phyloP scores from a whole-genome alignment of 2,329 filamentous ascomycete species.

The Fusarium sp. region DNA sequence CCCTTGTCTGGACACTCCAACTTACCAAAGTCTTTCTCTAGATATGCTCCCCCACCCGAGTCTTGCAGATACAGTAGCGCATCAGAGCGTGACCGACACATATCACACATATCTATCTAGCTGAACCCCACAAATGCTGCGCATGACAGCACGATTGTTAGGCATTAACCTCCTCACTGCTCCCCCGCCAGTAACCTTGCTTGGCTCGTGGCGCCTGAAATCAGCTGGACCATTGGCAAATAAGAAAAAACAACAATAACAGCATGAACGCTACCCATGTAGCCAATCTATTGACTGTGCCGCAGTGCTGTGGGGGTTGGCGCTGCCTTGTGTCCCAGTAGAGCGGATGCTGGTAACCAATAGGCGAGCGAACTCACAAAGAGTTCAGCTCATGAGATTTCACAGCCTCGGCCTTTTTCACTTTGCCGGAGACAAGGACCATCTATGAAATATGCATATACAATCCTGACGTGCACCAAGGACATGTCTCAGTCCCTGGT shows the following conservation, averaged over 20 bases:
- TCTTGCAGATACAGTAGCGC: slow-evolving; percentile 10
- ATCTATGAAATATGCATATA: not conserved
- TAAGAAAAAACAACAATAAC: slow-evolving; percentile 34
- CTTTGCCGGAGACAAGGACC: slow-evolving; percentile 1
- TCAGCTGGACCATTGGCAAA: slow-evolving; percentile 9
- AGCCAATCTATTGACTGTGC: slow-evolving; percentile 15
- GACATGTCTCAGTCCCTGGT: slow-evolving; percentile 18
- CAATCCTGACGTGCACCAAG: not conserved
- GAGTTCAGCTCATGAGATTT: slow-evolving; percentile 9
- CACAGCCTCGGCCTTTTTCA: slow-evolving; percentile 1
- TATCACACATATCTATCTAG: slow-evolving; percentile 2
- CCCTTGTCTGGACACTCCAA: slow-evolving; percentile 2
- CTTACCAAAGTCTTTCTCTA: slow-evolving; percentile 6
- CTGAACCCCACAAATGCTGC: slow-evolving; percentile 21
- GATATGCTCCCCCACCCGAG: slow-evolving; percentile 8
- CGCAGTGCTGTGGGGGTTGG: slow-evolving; percentile 22
- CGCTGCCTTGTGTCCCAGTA: slow-evolving; percentile 34
- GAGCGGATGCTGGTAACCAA: slow-evolving; percentile 39
- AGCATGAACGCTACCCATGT: slow-evolving; percentile 13
- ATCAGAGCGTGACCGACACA: slow-evolving; percentile 8
- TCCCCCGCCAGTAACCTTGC: slow-evolving; percentile 3
- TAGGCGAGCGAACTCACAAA: slow-evolving; percentile 19
- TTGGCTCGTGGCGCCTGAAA: slow-evolving; percentile 7
- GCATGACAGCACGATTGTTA: slow-evolving; percentile 17
- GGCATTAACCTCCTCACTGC: slow-evolving; percentile 11